A percentile compares a stretch with the other conserved stretches of the same genome.
phyloP scores from a whole-genome alignment of 1,139 yeast species.

The Hemisphaericaspora subhashii region DNA sequence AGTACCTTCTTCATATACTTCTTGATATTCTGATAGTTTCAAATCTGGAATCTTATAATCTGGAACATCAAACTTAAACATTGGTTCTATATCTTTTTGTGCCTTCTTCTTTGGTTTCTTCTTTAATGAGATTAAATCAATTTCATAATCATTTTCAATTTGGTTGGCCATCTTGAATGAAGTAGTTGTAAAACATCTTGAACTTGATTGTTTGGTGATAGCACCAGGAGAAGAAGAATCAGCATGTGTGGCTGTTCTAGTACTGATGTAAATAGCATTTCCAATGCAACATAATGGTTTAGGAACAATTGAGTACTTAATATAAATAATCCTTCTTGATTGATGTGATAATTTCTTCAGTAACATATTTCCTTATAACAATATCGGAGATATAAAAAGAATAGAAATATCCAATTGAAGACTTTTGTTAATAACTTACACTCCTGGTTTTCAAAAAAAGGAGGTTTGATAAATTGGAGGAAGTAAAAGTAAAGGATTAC shows the following conservation, averaged over 20 bases:
- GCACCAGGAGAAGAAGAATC: no score
- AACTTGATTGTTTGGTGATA: neutral
- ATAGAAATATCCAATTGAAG: no score
- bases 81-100: neutral
- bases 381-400: no score
- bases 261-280: neutral
- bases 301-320: neutral
- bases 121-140: constrained; percentile 35
- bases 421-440: no score
- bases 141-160: constrained; percentile 29
- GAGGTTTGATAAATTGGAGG: no score
- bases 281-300: neutral
- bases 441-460: no score
- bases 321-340: neutral
- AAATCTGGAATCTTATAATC: constrained; percentile 3
- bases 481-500: no score
- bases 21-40: neutral
- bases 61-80: neutral
- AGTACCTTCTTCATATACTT: neutral
- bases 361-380: neutral
- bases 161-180: neutral
- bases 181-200: neutral
- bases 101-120: constrained; percentile 22
- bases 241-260: no score
- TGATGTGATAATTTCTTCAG: neutral